Conservation (phyloP, 139 green algal species). For the Tetradesmus lagerheimii region DNA sequence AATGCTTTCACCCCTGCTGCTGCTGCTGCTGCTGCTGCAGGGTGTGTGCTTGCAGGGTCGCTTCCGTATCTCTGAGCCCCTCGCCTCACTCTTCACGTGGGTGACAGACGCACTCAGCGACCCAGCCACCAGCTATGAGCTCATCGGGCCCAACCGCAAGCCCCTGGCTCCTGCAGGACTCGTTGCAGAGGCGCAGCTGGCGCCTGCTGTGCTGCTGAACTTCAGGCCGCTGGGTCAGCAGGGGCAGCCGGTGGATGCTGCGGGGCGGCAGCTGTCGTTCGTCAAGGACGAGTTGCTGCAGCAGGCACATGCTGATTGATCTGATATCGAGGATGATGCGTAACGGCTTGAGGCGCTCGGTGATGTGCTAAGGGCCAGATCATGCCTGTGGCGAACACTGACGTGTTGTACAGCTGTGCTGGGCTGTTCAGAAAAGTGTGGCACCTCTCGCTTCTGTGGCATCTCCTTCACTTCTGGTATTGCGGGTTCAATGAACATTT, state of each 20-base stretch:
- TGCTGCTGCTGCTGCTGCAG: constrained; percentile 30
- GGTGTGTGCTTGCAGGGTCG: constrained; percentile 74
- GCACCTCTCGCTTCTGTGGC: too few species aligned
- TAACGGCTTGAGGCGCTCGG: too few species aligned
- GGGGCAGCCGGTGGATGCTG: neutral
- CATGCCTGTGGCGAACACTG: too few species aligned
- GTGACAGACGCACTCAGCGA: constrained; percentile 68
- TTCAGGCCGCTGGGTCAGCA: constrained; percentile 50
- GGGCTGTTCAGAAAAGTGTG: too few species aligned
- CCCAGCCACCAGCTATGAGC: constrained; percentile 70
- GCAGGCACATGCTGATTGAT: neutral
- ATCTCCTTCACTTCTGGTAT: too few species aligned
- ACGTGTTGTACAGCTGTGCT: too few species aligned
- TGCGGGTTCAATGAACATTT: too few species aligned
- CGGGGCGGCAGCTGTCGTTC: constrained; percentile 5
- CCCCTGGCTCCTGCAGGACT: constrained; percentile 43
- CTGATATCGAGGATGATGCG: too few species aligned
- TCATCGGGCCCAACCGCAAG: constrained; percentile 68
- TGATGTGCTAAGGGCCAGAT: too few species aligned
- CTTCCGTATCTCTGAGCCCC: constrained; percentile 71
- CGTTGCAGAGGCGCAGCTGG: constrained; percentile 57
- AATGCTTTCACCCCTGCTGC: neutral
- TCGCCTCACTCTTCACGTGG: constrained; percentile 76
- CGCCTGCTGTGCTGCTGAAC: constrained; percentile 67
- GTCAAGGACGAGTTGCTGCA: constrained; percentile 24